phyloP scores from a whole-genome alignment of 495 filamentous ascomycete genomes.

The Darksidea phi region DNA sequence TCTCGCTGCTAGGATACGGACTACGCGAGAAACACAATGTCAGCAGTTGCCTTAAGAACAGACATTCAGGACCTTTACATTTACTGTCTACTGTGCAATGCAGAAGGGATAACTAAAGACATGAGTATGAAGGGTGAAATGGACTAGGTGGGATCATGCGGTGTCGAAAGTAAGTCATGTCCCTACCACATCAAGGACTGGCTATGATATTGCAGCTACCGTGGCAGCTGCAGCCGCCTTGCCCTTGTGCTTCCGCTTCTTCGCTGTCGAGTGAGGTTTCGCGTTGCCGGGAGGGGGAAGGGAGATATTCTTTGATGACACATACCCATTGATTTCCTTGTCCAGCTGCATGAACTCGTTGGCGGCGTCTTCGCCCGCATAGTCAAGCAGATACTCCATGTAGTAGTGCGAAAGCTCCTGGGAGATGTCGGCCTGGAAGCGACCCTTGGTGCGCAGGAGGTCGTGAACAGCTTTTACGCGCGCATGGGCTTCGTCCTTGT shows the following conservation, averaged over 20 bases:
- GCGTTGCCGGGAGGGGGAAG: slow-evolving; percentile 12
- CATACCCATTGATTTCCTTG: slow-evolving; percentile 74
- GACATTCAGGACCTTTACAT: too few relatives aligned
- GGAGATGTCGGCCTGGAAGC: slow-evolving; percentile 63
- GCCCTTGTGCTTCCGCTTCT: slow-evolving; percentile 6
- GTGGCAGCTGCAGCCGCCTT: background rate
- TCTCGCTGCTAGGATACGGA: too few relatives aligned
- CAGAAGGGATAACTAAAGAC: too few relatives aligned
- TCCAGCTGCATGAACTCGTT: slow-evolving; percentile 86
- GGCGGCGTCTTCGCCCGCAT: slow-evolving; percentile 77
- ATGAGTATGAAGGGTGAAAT: too few relatives aligned
- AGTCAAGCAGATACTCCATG: slow-evolving; percentile 79
- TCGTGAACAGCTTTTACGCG: slow-evolving; percentile 79
- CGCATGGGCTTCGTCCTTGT: slow-evolving; percentile 64
- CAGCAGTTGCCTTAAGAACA: too few relatives aligned
- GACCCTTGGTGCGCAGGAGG: slow-evolving; percentile 72
- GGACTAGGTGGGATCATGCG: too few relatives aligned
- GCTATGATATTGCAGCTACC: too few relatives aligned
- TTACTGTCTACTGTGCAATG: too few relatives aligned
- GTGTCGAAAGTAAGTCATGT: too few relatives aligned
- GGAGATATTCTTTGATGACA: slow-evolving; percentile 9
- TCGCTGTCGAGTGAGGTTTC: slow-evolving; percentile 4
- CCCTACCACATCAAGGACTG: too few relatives aligned
- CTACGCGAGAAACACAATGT: too few relatives aligned
- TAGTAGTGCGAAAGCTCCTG: slow-evolving; percentile 79